Conservation (phyloP, 2,329 filamentous ascomycete species). For the Fusarium sp. region DNA sequence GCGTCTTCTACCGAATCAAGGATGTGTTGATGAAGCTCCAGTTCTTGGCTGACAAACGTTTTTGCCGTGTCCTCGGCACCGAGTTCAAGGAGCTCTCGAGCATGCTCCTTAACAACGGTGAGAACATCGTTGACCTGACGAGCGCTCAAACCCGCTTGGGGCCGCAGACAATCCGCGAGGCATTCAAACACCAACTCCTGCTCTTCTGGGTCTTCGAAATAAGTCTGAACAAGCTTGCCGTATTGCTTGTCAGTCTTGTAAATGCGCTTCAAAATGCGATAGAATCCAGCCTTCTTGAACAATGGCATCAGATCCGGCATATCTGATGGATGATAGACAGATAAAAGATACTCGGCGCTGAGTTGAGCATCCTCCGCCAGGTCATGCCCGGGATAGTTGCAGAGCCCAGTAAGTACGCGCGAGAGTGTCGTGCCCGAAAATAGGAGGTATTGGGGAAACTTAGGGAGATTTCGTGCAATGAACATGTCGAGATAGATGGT, state of each 20-base stretch:
- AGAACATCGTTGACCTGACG: slow-evolving; percentile 82
- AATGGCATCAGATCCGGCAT: slow-evolving; percentile 79
- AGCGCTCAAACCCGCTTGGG: slow-evolving; percentile 70
- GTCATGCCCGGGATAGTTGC: slow-evolving; percentile 83
- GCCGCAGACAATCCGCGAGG: slow-evolving; percentile 79
- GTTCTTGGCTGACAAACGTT: slow-evolving; percentile 71
- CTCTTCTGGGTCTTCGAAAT: slow-evolving; percentile 87
- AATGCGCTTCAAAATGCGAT: slow-evolving; percentile 89
- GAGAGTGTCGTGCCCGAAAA: slow-evolving; percentile 89
- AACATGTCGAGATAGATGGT: slow-evolving; percentile 99
- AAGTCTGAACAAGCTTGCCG: slow-evolving; percentile 80
- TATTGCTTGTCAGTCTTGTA: slow-evolving; percentile 86
- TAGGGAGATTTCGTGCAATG: slow-evolving; percentile 92
- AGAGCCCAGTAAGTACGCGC: slow-evolving; percentile 83
- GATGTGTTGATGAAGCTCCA: slow-evolving; percentile 75
- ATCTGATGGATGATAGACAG: slow-evolving; percentile 91
- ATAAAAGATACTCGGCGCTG: slow-evolving; percentile 95
- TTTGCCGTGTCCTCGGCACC: slow-evolving; percentile 74
- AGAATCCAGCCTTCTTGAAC: slow-evolving; percentile 85
- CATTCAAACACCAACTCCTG: slow-evolving; percentile 82
- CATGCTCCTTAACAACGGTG: slow-evolving; percentile 72
- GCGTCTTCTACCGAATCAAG: slow-evolving; percentile 72
- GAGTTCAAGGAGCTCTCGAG: slow-evolving; percentile 74
- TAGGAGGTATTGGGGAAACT: slow-evolving; percentile 95
- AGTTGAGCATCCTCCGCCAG: slow-evolving; percentile 94